Evolutionary conservation across 1,284 basidiomycete species (phyloP).

Genomic region (Trametes hirsuta): DNA sequence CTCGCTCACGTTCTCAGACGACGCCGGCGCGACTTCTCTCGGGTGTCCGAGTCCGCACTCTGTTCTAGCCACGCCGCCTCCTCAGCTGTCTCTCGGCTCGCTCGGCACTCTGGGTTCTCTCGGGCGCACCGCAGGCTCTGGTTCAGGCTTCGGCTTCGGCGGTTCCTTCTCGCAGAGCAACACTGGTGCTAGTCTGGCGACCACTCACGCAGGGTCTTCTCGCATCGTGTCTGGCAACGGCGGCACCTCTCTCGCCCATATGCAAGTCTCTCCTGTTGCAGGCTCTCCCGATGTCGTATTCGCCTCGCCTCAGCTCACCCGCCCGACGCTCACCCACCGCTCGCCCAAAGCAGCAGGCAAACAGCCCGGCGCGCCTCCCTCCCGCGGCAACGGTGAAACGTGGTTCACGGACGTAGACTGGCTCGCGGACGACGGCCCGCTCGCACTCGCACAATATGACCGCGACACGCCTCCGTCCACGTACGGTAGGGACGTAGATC

Average conservation of each 20-base stretch:
- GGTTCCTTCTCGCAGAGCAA: neutral
- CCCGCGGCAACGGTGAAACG: neutral
- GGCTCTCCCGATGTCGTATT: neutral
- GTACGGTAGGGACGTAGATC: too few relatives aligned
- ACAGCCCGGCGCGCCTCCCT: neutral
- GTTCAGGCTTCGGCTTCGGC: neutral
- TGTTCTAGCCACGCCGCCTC: neutral
- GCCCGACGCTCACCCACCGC: too few relatives aligned
- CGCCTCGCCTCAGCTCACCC: neutral
- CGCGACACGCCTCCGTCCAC: too few relatives aligned
- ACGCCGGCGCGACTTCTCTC: conserved; percentile 5
- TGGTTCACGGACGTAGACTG: conserved; percentile 21
- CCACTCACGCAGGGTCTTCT: neutral
- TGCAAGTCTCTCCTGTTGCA: conserved; percentile 11
- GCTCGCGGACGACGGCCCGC: conserved; percentile 13
- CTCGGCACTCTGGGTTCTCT: conserved; percentile 3
- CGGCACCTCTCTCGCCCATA: neutral
- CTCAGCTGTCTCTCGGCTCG: conserved; percentile 3
- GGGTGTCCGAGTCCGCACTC: neutral
- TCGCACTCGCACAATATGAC: neutral
- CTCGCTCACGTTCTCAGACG: conserved; percentile 9
- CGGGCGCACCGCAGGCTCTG: neutral
- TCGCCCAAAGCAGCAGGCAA: neutral
- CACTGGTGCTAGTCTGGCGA: neutral
- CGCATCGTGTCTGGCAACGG: neutral